phyloP scores from a whole-genome alignment of 2,329 filamentous ascomycete genomes.

The Coleophoma crateriformis region DNA sequence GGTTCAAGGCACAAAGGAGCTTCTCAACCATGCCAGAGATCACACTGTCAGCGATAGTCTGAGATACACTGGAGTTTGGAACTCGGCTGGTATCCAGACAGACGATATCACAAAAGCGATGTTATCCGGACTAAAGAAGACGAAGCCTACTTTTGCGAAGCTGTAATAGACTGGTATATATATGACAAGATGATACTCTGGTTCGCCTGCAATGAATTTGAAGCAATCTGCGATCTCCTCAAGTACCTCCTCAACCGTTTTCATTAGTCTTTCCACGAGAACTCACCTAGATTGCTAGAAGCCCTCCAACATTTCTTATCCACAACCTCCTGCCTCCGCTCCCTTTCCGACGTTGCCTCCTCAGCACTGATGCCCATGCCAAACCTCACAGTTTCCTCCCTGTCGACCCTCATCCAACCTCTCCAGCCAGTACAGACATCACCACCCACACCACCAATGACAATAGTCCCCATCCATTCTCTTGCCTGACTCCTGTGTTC shows the following conservation, averaged over 20 bases:
- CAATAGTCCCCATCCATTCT: conserved; percentile 22
- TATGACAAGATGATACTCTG: not conserved
- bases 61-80: conserved; percentile 84
- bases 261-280: conserved; percentile 1
- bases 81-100: conserved; percentile 76
- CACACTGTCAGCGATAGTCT: conserved; percentile 72
- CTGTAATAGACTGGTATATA: conserved; percentile 41
- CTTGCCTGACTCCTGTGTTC: conserved; percentile 18
- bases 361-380: conserved; percentile 19
- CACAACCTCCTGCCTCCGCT: conserved; percentile 12
- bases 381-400: conserved; percentile 16
- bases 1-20: conserved; percentile 80
- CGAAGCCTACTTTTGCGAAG: conserved; percentile 79
- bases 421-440: conserved; percentile 19
- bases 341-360: conserved; percentile 20
- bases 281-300: conserved; percentile 13
- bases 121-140: conserved; percentile 71
- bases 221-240: not conserved
- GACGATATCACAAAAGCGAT: conserved; percentile 71
- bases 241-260: not conserved
- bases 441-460: conserved; percentile 17
- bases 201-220: not conserved
- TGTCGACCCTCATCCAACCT: conserved; percentile 25
- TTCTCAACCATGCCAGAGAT: conserved; percentile 78
- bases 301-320: conserved; percentile 19